These are phyloP conservation scores for Blastobotrys niveus DNA, from an alignment of 1,139 yeast species.

Conservation along the genomic window DNA sequence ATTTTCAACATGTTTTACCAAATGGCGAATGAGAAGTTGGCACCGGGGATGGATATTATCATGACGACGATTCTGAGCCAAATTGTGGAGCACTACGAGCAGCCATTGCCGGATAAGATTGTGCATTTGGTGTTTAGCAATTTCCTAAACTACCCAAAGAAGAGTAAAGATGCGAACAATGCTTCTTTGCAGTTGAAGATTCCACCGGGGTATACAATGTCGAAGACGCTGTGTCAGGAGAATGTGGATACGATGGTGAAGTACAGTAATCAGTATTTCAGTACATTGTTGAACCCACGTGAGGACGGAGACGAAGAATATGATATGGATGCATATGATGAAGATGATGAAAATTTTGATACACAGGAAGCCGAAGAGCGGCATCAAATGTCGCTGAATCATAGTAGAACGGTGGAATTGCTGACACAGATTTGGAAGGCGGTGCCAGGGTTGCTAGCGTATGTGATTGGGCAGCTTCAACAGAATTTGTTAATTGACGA, in stretches of 20 bases:
- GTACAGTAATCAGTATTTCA: constrained; percentile 71
- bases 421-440: constrained; percentile 68
- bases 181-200: constrained; percentile 28
- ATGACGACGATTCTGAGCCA: constrained; percentile 69
- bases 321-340: constrained; percentile 45
- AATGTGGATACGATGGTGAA: constrained; percentile 74
- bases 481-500: constrained; percentile 71
- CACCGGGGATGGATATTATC: constrained; percentile 45
- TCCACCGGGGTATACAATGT: constrained; percentile 61
- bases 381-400: constrained; percentile 29
- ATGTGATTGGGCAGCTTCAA: constrained; percentile 74
- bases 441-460: constrained; percentile 66
- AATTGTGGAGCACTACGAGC: constrained; percentile 63
- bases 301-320: constrained; percentile 25
- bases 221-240: constrained; percentile 61
- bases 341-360: constrained; percentile 64
- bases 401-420: constrained; percentile 51
- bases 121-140: constrained; percentile 57
- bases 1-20: constrained; percentile 63
- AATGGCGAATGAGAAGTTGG: constrained; percentile 34
- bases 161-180: constrained; percentile 32
- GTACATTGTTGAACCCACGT: constrained; percentile 51
- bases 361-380: constrained; percentile 24
- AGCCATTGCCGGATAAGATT: constrained; percentile 57
- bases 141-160: constrained; percentile 37